phyloP scores from a whole-genome alignment of 345 rosid genomes.

The Zanthoxylum bungeanum region DNA sequence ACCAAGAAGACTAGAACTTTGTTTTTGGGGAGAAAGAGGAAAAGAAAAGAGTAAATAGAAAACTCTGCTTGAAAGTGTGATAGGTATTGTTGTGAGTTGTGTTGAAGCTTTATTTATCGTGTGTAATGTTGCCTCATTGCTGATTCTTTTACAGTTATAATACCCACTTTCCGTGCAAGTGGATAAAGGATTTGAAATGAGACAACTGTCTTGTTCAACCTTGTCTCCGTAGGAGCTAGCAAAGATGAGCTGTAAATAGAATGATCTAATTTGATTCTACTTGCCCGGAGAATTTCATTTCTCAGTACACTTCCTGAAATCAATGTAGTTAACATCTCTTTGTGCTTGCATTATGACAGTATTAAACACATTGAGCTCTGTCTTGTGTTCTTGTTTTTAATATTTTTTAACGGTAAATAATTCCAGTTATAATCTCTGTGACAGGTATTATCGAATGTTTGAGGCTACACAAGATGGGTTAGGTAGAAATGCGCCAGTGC shows the following conservation, averaged over 20 bases:
- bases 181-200: background rate
- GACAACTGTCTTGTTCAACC: background rate
- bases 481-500: slow-evolving; percentile 88
- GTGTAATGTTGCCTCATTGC: no score
- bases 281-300: background rate
- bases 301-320: background rate
- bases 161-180: background rate
- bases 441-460: slow-evolving; percentile 98
- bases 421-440: slow-evolving; percentile 16
- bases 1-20: background rate
- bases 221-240: background rate
- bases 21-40: background rate
- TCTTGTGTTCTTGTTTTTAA: background rate
- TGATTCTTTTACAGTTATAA: background rate
- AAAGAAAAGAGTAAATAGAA: background rate
- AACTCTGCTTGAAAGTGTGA: background rate
- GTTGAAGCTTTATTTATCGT: background rate
- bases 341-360: background rate
- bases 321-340: background rate
- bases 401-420: background rate
- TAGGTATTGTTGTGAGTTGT: background rate
- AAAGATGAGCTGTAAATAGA: background rate
- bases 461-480: slow-evolving; percentile 99
- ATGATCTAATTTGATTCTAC: background rate
- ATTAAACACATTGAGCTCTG: background rate